Evolutionary conservation across 176 grass and related monocot species (phyloP).

Genomic region (Carex kokanica): DNA sequence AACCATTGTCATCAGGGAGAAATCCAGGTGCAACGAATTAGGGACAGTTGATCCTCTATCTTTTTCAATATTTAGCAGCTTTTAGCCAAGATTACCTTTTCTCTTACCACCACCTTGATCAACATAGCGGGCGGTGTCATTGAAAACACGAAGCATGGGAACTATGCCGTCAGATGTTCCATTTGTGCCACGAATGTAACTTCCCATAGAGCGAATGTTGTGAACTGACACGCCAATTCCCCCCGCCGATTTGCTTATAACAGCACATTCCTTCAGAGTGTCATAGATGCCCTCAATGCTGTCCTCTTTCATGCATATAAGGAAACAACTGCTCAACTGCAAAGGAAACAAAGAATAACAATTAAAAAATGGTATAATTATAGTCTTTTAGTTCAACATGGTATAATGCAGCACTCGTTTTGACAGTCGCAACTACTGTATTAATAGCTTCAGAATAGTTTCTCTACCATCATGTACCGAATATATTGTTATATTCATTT

Average conservation of each 20-base stretch:
- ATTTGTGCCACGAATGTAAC: slow-evolving; percentile 91
- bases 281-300: slow-evolving; percentile 98
- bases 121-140: slow-evolving; percentile 96
- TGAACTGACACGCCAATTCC: slow-evolving; percentile 95
- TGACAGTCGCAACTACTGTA: background rate
- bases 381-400: background rate
- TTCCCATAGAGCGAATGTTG: slow-evolving; percentile 76
- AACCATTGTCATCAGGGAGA: background rate
- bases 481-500: background rate
- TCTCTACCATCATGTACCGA: background rate
- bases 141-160: slow-evolving; percentile 93
- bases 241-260: slow-evolving; percentile 92
- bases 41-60: background rate
- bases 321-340: slow-evolving; percentile 93
- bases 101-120: slow-evolving; percentile 98
- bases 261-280: slow-evolving; percentile 88
- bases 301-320: slow-evolving; percentile 98
- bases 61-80: background rate
- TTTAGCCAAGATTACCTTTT: slow-evolving; percentile 44
- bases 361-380: background rate
- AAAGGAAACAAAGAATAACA: slow-evolving; percentile 8
- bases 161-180: slow-evolving; percentile 91
- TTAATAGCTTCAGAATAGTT: background rate
- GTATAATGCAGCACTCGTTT: background rate
- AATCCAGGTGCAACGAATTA: background rate